Evolutionary conservation across 305 asterid species (phyloP).

Genomic region (Rubia balearica): DNA sequence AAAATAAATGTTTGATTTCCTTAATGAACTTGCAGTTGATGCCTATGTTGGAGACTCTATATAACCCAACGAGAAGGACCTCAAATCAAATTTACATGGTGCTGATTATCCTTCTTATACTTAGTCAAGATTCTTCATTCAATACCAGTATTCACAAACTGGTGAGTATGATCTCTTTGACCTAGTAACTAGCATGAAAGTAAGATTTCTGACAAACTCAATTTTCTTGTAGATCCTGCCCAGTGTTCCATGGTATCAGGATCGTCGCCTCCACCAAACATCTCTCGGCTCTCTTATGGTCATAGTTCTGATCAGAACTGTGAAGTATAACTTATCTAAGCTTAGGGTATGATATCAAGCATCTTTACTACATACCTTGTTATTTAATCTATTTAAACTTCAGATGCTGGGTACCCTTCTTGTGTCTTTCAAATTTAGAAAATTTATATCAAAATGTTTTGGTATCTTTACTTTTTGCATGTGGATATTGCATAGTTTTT

Average conservation of each 20-base stretch:
- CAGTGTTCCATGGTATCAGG: constrained; percentile 89
- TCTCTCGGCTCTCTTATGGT: constrained; percentile 97
- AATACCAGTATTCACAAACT: constrained; percentile 86
- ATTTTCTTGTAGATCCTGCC: constrained; percentile 60
- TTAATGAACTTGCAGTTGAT: constrained; percentile 55
- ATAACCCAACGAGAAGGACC: constrained; percentile 74
- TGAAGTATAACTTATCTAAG: constrained; percentile 88
- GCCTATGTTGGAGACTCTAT: constrained; percentile 91
- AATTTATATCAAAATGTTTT: neutral
- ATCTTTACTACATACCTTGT: constrained; percentile 7
- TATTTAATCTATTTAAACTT: neutral
- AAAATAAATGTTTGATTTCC: constrained; percentile 16
- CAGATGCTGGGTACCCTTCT: neutral
- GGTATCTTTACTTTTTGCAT: neutral
- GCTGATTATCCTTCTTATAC: constrained; percentile 84
- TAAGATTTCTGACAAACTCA: constrained; percentile 18
- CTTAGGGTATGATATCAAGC: constrained; percentile 52
- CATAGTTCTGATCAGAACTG: constrained; percentile 77
- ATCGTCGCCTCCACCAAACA: constrained; percentile 79
- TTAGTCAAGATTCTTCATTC: constrained; percentile 95
- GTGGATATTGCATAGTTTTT: neutral
- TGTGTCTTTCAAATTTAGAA: neutral
- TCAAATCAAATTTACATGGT: constrained; percentile 95
- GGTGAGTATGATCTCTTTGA: constrained; percentile 35
- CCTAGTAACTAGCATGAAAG: constrained; percentile 11